These are phyloP conservation scores for Exophiala lecanii-corni DNA, from an alignment of 2,329 filamentous ascomycete species.

Conservation along the genomic window DNA sequence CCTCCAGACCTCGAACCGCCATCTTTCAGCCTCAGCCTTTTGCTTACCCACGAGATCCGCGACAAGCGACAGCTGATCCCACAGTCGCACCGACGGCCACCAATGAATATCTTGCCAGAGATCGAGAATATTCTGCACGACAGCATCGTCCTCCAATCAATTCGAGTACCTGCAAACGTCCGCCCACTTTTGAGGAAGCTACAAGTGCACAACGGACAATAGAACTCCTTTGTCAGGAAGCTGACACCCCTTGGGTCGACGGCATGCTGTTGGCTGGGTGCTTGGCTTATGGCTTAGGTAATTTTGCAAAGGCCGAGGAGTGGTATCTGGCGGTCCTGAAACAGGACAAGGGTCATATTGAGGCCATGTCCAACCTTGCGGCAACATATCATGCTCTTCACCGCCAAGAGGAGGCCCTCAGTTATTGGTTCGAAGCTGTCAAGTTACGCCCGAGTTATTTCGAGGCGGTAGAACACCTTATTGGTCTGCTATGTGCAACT, in stretches of 20 bases:
- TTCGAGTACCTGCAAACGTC: background rate
- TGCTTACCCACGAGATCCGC: slow-evolving; percentile 1
- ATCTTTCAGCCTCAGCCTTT: slow-evolving; percentile 17
- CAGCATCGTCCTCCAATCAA: background rate
- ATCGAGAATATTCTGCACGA: slow-evolving; percentile 6
- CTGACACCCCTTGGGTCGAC: slow-evolving; percentile 83
- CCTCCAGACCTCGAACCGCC: slow-evolving; percentile 24
- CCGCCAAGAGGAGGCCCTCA: slow-evolving; percentile 75
- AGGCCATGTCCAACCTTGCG: slow-evolving; percentile 89
- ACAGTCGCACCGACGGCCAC: background rate
- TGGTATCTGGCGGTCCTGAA: slow-evolving; percentile 54
- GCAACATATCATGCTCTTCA: slow-evolving; percentile 82
- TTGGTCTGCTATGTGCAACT: slow-evolving; percentile 76
- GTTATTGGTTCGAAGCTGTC: slow-evolving; percentile 80
- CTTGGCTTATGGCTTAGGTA: slow-evolving; percentile 81
- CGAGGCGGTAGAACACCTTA: slow-evolving; percentile 90
- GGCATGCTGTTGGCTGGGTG: slow-evolving; percentile 89
- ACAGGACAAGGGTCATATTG: slow-evolving; percentile 66
- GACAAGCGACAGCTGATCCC: background rate
- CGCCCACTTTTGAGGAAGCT: slow-evolving; percentile 40
- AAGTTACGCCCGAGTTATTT: slow-evolving; percentile 80
- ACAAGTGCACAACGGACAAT: slow-evolving; percentile 66
- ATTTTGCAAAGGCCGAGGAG: slow-evolving; percentile 63
- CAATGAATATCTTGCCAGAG: slow-evolving; percentile 4
- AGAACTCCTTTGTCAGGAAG: slow-evolving; percentile 70